Percentiles rank a stretch among this genome's conserved stretches.
These are phyloP conservation scores for Auriscalpium orientale DNA, from an alignment of 768 basidiomycete species.

Conservation along the genomic window DNA sequence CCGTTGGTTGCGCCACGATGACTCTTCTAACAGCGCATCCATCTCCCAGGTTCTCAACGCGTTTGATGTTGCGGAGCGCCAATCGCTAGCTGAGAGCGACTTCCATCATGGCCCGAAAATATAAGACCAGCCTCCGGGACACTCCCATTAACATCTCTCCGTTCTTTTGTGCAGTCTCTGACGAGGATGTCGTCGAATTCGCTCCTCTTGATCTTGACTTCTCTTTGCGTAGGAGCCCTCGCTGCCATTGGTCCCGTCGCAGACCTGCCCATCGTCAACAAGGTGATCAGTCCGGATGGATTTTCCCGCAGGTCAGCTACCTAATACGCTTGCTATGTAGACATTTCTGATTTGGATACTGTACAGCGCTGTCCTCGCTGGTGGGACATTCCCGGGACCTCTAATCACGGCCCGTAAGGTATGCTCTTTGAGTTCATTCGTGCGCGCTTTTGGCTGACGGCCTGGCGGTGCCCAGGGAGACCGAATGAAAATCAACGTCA, in stretches of 20 bases:
- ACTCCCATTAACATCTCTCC: no score
- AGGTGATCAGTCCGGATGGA: conserved; percentile 2
- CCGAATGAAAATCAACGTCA: background rate
- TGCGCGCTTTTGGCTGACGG: background rate
- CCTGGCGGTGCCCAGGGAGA: conserved; percentile 4
- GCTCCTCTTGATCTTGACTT: background rate
- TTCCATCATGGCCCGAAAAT: no score
- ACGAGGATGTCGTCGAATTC: background rate
- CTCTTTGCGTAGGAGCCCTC: background rate
- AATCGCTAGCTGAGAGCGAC: no score
- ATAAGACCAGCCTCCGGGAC: no score
- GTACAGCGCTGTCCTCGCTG: background rate
- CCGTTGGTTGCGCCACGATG: no score
- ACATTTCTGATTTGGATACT: background rate
- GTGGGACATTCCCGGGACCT: conserved; percentile 2
- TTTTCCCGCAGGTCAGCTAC: background rate
- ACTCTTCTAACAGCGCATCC: no score
- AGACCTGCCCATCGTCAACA: background rate
- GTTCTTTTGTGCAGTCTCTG: no score
- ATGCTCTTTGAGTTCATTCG: background rate
- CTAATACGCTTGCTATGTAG: background rate
- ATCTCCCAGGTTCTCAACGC: no score
- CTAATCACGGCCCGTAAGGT: background rate
- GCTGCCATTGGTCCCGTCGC: background rate
- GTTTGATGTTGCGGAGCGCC: no score